These are phyloP conservation scores for Calonectria crousiana DNA, from an alignment of 2,329 filamentous ascomycete genomes.

Conservation along the genomic window DNA sequence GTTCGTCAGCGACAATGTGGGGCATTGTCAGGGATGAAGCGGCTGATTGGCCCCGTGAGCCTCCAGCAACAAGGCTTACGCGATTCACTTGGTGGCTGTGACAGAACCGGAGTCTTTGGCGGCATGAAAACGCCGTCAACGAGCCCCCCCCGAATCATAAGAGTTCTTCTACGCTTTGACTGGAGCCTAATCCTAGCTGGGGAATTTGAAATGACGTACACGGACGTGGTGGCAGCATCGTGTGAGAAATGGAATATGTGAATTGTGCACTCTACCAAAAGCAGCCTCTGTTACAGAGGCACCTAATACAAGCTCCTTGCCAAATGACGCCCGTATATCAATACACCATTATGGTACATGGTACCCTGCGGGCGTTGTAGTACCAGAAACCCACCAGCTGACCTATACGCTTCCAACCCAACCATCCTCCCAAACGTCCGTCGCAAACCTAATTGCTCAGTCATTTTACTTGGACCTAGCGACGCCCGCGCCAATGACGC, in stretches of 20 bases:
- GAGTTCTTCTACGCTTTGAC: neutral
- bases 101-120: constrained; percentile 21
- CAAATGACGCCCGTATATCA: constrained; percentile 47
- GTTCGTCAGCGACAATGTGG: constrained; percentile 7
- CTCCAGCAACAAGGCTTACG: constrained; percentile 20
- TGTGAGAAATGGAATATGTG: constrained; percentile 21
- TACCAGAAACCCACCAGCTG: constrained; percentile 33
- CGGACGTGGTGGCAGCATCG: neutral
- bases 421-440: constrained; percentile 25
- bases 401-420: constrained; percentile 39
- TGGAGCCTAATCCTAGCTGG: neutral
- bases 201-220: constrained; percentile 7
- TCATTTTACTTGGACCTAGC: constrained; percentile 72
- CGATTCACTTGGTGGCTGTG: neutral
- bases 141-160: neutral
- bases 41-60: constrained; percentile 27
- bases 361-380: constrained; percentile 38
- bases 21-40: neutral
- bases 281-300: constrained; percentile 41
- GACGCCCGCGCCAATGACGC: constrained; percentile 96
- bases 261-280: constrained; percentile 44
- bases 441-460: neutral
- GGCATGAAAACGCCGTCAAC: constrained; percentile 29
- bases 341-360: constrained; percentile 48
- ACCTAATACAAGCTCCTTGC: constrained; percentile 46